These are phyloP conservation scores for Cephalotrichum gorgonifer DNA, from an alignment of 2,329 filamentous ascomycete genomes.

Conservation along the genomic window DNA sequence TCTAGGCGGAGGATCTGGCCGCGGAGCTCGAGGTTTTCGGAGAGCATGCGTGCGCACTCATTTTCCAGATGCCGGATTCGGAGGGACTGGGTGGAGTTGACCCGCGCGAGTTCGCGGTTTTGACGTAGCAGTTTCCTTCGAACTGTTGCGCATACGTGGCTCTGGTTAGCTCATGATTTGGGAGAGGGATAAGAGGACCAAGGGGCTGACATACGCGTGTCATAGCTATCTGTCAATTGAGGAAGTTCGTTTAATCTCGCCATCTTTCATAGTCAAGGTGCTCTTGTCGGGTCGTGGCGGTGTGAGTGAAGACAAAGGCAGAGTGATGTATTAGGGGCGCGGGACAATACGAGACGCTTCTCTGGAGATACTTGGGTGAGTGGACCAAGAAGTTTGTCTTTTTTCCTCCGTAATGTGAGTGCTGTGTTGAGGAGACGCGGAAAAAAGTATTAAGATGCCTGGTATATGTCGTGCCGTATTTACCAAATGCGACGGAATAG, in stretches of 20 bases:
- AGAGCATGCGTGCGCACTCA: constrained; percentile 62
- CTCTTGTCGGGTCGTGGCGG: background rate
- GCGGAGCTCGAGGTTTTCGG: constrained; percentile 68
- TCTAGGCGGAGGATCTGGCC: constrained; percentile 61
- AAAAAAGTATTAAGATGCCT: background rate
- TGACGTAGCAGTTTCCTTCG: constrained; percentile 72
- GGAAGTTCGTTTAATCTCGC: constrained; percentile 71
- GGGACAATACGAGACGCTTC: too few species aligned
- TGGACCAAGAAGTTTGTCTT: background rate
- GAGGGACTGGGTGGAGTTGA: constrained; percentile 67
- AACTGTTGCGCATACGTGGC: constrained; percentile 36
- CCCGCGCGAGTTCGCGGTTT: constrained; percentile 72
- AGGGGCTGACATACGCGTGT: constrained; percentile 44
- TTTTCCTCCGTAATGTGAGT: background rate
- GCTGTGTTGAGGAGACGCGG: background rate
- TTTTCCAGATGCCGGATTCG: constrained; percentile 68
- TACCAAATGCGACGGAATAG: background rate
- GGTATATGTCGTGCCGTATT: background rate
- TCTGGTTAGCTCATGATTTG: background rate
- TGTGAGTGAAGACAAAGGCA: too few species aligned
- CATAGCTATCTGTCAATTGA: constrained; percentile 57
- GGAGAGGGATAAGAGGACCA: background rate
- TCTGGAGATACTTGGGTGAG: too few species aligned
- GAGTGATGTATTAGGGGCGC: too few species aligned
- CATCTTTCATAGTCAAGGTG: constrained; percentile 41